Base-by-base conservation (phyloP, 163 green algal genomes). In the Smithsoniella earleae region DNA sequence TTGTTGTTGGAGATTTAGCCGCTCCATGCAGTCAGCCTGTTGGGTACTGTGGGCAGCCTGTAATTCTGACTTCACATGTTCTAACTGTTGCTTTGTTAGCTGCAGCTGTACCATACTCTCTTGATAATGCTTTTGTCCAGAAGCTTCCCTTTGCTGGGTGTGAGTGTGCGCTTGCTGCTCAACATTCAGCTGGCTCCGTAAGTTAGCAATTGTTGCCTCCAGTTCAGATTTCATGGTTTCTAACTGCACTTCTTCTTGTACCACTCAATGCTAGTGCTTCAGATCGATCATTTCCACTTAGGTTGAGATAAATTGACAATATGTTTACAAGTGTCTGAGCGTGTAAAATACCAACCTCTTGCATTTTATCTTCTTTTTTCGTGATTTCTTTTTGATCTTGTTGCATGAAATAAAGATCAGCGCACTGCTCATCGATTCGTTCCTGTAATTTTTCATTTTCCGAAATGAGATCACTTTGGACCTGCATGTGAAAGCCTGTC, bases 111-210 rank as follows among this genome's bases (percentile, higher is more conserved):
- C n/a, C n/a, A 34, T 33, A 43, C 8, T 36, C 20, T 69, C 58
- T 69, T 69, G 58, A 31, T 36, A 69, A 34, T 69, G 20, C n/a
- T 69, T 30, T 13, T 69, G 58, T 13, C 30, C 27, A 38, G 20
- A 5, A 16, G 25, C 20, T 13, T 69, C 58, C 27, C 58, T 30
- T 43, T 36, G 1, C 20, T 69, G 58, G 3, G 58, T 69, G 18
- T 69, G 58, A 45, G 58, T 69, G 58, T 69, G 58, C 20, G 58
- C 58, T 13, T 69, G 58, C 20, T 69, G 58, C 20, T 69, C 58
- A 30, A 69, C 6, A 0, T 36, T 69, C 25, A 69, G 58, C 16
- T 69, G 58, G 25, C 8, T 38, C n/a, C 58, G n/a, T 3, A 69
- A 31, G 34, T 69, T 69, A 13, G 18, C 58, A 4, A 40, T 4